A percentile compares a stretch with the other conserved stretches of the same genome.
Conservation (phyloP, 1,139 yeast species). For the Meyerozyma sp. region DNA sequence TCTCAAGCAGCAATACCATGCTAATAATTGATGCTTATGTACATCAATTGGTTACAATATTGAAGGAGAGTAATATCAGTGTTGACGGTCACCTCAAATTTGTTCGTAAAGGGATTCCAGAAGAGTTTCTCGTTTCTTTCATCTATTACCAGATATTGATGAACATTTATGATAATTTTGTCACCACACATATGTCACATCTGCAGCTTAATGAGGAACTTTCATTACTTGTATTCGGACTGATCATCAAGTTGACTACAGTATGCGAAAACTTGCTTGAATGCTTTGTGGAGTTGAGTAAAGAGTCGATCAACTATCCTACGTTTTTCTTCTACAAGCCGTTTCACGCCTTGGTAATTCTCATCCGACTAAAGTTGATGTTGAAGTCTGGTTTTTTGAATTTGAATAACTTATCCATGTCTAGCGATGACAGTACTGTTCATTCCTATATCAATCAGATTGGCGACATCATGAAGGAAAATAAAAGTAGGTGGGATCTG, state of each 20-base stretch:
- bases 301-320: slow-evolving; percentile 39
- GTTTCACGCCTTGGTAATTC: slow-evolving; percentile 46
- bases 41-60: neutral
- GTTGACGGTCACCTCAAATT: neutral
- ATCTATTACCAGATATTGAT: slow-evolving; percentile 44
- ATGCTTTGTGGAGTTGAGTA: slow-evolving; percentile 37
- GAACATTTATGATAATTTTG: slow-evolving; percentile 44
- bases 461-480: slow-evolving; percentile 15
- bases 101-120: slow-evolving; percentile 15
- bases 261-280: slow-evolving; percentile 41
- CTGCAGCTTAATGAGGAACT: slow-evolving; percentile 1
- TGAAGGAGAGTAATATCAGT: neutral
- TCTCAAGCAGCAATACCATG: neutral
- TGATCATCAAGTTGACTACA: slow-evolving; percentile 34
- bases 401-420: slow-evolving; percentile 5
- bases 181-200: slow-evolving; percentile 1
- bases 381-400: slow-evolving; percentile 31
- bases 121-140: slow-evolving; percentile 26
- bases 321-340: slow-evolving; percentile 53
- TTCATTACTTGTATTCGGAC: slow-evolving; percentile 21
- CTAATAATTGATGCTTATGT: neutral
- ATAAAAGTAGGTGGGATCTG: slow-evolving; percentile 22
- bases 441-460: slow-evolving; percentile 25
- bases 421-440: slow-evolving; percentile 6
- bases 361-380: slow-evolving; percentile 40